Conservation (phyloP, 257 asterid species). For the Ehretia macrophylla region DNA sequence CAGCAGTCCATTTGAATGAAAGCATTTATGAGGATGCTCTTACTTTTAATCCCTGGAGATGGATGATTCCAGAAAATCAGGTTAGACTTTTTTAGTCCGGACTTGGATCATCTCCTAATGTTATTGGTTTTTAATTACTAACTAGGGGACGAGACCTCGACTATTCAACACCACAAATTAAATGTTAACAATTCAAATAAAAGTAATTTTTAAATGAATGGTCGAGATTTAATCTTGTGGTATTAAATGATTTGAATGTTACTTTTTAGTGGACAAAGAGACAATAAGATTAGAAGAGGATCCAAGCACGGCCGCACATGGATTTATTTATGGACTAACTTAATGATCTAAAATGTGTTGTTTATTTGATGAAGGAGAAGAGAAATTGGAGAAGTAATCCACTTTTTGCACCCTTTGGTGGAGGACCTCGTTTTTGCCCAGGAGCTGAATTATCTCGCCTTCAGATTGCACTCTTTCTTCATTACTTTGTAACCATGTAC, state of each 20-base stretch:
- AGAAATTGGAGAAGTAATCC: slow-evolving; percentile 81
- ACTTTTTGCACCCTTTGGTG: slow-evolving; percentile 82
- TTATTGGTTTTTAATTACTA: no score
- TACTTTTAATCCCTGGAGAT: slow-evolving; percentile 86
- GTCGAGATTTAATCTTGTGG: no score
- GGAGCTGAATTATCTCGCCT: slow-evolving; percentile 96
- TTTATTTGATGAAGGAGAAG: slow-evolving; percentile 48
- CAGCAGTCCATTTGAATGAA: slow-evolving; percentile 77
- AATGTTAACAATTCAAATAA: no score
- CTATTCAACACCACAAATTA: no score
- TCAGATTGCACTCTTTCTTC: slow-evolving; percentile 82
- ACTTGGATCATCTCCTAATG: neutral
- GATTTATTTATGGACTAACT: neutral
- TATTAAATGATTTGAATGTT: no score
- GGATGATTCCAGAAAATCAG: slow-evolving; percentile 83
- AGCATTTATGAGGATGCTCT: slow-evolving; percentile 52
- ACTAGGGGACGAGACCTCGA: no score
- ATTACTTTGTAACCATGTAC: slow-evolving; percentile 60
- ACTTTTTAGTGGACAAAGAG: no score
- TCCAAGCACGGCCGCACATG: no score
- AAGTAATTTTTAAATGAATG: no score
- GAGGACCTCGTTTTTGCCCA: slow-evolving; percentile 88
- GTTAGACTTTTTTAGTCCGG: slow-evolving; percentile 34
- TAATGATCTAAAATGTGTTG: no score
- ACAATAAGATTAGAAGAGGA: no score